These are phyloP conservation scores for Lanmaoa pseudosensibilis DNA, from an alignment of 768 basidiomycete genomes.

Conservation along the genomic window DNA sequence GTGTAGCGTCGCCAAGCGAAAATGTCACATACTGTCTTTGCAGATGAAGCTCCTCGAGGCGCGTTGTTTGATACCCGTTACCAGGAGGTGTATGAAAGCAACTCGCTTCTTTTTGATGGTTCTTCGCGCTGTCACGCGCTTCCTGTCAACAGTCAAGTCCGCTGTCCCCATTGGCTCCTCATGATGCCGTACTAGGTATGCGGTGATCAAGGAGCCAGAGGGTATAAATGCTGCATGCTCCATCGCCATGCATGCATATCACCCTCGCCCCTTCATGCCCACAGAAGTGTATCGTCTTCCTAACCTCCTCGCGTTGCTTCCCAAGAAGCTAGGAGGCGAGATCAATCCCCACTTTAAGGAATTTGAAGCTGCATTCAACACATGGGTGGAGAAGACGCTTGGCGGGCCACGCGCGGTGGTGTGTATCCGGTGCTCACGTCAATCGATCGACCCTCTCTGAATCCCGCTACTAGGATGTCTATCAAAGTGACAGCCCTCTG, in stretches of 20 bases:
- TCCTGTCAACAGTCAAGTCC: too few relatives aligned
- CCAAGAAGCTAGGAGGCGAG: conserved; percentile 28
- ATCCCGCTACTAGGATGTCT: conserved; percentile 19
- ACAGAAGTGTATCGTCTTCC: conserved; percentile 24
- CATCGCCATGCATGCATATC: not conserved
- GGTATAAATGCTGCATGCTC: not conserved
- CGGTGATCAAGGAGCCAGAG: not conserved
- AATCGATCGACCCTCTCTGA: not conserved
- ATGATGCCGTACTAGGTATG: too few relatives aligned
- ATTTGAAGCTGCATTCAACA: conserved; percentile 16
- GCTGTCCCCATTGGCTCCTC: too few relatives aligned
- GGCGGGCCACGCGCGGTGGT: not conserved
- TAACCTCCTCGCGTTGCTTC: conserved; percentile 23
- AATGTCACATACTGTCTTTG: too few relatives aligned
- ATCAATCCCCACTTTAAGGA: conserved; percentile 29
- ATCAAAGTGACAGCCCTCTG: conserved; percentile 24
- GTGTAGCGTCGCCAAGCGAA: too few relatives aligned
- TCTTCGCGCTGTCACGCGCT: too few relatives aligned
- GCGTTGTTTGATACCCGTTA: too few relatives aligned
- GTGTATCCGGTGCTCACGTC: not conserved
- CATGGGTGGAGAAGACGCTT: not conserved
- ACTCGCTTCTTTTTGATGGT: too few relatives aligned
- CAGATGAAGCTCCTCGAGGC: too few relatives aligned
- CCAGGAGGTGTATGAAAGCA: too few relatives aligned
- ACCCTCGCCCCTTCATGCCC: not conserved